Evolutionary conservation across 805 yeast genomes (phyloP), one percentile per base, ranked within the genome.

Genomic region (Novakomyces olei): DNA sequence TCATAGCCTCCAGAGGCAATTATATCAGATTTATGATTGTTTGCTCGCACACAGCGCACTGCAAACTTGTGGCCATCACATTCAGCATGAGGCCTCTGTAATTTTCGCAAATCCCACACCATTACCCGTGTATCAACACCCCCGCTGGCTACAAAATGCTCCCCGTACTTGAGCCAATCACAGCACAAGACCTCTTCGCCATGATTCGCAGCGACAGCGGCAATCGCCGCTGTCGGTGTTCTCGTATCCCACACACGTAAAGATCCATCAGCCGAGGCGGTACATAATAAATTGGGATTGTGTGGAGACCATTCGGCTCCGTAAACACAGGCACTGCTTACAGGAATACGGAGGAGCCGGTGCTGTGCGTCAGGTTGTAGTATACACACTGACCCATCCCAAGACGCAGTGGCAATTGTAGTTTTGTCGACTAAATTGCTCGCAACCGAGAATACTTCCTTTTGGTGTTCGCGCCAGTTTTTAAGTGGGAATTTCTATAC

Each of bases 361-460:
- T 9, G 7, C 10, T 19, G 17, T 8, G n/a, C n/a, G 3, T 9
- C 8, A 7, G 22, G 22, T 3, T 9, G n/a, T 22, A 19, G 17
- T n/a, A 79, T 46, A 50, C 78, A 79, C 25, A 83, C 65, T 0
- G 75, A 57, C 0, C 95, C 93, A 50, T 85, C 96, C 96, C 96
- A 85, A 5, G 92, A 74, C 18, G 83, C 65, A 14, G 85, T 64
- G 26, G 74, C 69, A 51, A 85, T 78, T 12, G 58, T 58, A 4
- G 63, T 46, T 52, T 80, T 76, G 39, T 71, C 74, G 3, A 69
- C 65, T 37, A 72, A 47, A 46, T 72, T 74, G 88, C 88, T 76
- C 43, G 67, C 66, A 23, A 76, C 67, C 12, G 73, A 62, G 39
- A 75, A 72, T 6, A 72, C 83, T 47, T 78, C 92, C 30, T 70